Conservation (phyloP, 768 basidiomycete species). For the Pleurotus cornucopiae region DNA sequence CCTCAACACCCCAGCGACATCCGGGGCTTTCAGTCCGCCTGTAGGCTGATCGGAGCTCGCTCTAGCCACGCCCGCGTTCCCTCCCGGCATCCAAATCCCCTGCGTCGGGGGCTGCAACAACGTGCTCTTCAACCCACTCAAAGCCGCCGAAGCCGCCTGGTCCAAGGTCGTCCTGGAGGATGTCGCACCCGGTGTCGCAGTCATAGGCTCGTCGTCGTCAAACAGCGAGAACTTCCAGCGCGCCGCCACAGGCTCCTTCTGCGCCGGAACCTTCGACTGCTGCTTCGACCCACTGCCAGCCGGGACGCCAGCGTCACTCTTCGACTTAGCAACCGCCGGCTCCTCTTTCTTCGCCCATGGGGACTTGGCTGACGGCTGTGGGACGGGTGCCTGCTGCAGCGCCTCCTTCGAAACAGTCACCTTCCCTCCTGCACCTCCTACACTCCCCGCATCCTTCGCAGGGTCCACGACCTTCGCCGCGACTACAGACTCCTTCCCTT, state of each 20-base stretch:
- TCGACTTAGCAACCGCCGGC: background rate
- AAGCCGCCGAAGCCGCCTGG: background rate
- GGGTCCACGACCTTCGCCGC: background rate
- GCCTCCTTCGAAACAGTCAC: background rate
- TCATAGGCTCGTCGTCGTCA: slow-evolving; percentile 1
- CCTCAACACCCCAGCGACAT: background rate
- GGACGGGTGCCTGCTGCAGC: background rate
- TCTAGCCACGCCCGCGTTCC: background rate
- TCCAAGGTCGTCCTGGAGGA: background rate
- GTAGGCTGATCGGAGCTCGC: background rate
- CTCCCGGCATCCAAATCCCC: background rate
- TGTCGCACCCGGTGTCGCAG: background rate
- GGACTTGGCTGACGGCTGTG: background rate
- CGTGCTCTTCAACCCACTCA: background rate
- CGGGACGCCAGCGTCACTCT: background rate
- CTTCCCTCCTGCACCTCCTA: background rate
- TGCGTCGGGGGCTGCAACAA: slow-evolving; percentile 1
- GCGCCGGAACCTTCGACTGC: background rate
- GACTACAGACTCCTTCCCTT: background rate
- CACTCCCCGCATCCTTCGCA: background rate
- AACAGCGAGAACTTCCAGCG: slow-evolving; percentile 1
- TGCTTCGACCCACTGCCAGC: background rate
- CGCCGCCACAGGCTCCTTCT: background rate
- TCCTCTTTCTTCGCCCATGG: slow-evolving; percentile 6
- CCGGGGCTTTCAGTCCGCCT: background rate